Conservation (phyloP, 352 stramenopile species). For the Peronospora destructor region DNA sequence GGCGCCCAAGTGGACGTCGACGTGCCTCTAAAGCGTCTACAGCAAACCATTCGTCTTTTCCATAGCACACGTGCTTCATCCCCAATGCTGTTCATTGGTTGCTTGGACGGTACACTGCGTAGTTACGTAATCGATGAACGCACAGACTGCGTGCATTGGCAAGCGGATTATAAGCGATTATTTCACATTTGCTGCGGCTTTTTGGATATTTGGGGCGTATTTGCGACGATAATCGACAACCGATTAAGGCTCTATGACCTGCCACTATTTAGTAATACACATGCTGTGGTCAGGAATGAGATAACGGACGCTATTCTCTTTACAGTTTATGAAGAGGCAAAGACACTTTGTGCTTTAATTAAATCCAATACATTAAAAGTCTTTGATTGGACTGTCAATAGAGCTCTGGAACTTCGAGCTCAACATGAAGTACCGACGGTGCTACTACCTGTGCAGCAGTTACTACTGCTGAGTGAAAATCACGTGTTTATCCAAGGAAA, state of each 20-base stretch:
- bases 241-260: constrained; percentile 57
- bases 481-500: constrained; percentile 51
- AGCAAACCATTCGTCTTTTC: constrained; percentile 45
- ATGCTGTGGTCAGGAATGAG: constrained; percentile 43
- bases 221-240: constrained; percentile 45
- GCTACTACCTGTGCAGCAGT: constrained; percentile 38
- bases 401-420: constrained; percentile 39
- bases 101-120: constrained; percentile 51
- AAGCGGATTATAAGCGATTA: constrained; percentile 54
- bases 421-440: constrained; percentile 50
- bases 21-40: constrained; percentile 45
- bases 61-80: constrained; percentile 33
- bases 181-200: constrained; percentile 47
- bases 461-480: constrained; percentile 61
- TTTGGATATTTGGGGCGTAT: constrained; percentile 68
- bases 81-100: constrained; percentile 50
- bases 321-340: constrained; percentile 45
- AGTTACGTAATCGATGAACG: constrained; percentile 38
- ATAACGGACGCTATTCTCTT: constrained; percentile 59
- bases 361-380: constrained; percentile 67
- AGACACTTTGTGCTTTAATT: constrained; percentile 43
- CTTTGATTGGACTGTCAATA: constrained; percentile 66
- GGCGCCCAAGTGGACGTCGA: constrained; percentile 41
- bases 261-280: constrained; percentile 48
- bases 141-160: constrained; percentile 33